Evolutionary conservation across 1,284 basidiomycete genomes (phyloP).

Genomic region (Marasmius sp.): DNA sequence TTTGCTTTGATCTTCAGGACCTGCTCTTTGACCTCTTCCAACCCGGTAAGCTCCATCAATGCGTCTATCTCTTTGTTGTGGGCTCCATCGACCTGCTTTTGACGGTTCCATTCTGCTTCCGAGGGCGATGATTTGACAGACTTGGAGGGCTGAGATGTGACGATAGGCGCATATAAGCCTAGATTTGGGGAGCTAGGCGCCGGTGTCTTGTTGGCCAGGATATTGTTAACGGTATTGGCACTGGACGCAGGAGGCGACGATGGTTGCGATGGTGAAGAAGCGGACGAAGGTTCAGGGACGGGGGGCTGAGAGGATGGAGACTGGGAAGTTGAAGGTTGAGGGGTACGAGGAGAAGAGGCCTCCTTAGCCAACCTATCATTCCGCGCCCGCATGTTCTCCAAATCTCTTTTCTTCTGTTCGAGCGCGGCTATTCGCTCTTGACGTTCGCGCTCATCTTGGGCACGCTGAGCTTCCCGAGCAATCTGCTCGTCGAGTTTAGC

Average conservation of each 20-base stretch:
- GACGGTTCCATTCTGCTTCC: slow-evolving; percentile 46
- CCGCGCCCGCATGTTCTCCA: slow-evolving; percentile 22
- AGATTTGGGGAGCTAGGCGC: neutral
- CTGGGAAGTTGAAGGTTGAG: neutral
- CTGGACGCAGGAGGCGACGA: neutral
- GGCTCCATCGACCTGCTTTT: slow-evolving; percentile 47
- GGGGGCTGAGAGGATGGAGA: neutral
- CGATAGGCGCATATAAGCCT: neutral
- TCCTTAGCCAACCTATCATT: neutral
- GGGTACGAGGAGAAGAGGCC: neutral
- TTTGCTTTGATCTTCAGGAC: slow-evolving; percentile 50
- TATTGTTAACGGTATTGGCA: neutral
- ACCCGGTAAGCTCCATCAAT: slow-evolving; percentile 59
- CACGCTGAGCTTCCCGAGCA: no score
- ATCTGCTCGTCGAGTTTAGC: no score
- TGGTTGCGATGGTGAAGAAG: neutral
- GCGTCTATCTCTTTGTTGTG: slow-evolving; percentile 46
- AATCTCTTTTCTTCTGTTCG: slow-evolving; percentile 32
- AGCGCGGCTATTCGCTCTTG: slow-evolving; percentile 15
- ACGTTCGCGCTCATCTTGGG: no score
- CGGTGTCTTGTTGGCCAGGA: neutral
- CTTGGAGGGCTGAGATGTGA: slow-evolving; percentile 4
- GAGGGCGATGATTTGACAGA: slow-evolving; percentile 29
- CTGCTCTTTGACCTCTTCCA: slow-evolving; percentile 54
- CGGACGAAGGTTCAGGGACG: neutral